Percentiles rank a stretch among this genome's conserved stretches.
phyloP scores from a whole-genome alignment of 1,284 basidiomycete genomes.

The Malassezia sympodialis region DNA sequence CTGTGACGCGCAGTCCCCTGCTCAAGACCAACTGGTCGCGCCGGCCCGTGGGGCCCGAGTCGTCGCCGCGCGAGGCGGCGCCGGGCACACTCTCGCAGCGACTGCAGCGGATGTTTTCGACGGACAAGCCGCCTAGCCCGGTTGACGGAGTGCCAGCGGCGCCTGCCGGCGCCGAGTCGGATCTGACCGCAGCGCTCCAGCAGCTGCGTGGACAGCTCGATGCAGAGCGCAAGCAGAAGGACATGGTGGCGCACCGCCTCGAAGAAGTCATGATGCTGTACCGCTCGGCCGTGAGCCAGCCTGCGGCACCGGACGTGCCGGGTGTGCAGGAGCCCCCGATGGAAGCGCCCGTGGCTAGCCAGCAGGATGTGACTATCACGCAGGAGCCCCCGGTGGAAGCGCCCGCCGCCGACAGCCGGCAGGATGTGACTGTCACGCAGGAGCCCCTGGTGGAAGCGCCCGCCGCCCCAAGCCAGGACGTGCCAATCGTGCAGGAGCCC shows the following conservation, averaged over 20 bases:
- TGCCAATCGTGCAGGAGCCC: neutral
- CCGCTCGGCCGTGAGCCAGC: conserved; percentile 2
- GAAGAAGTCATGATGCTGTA: conserved; percentile 6
- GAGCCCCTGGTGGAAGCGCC: neutral
- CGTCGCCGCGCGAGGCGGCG: neutral
- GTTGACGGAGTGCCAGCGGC: neutral
- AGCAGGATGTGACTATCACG: too few species aligned
- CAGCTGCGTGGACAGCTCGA: conserved; percentile 6
- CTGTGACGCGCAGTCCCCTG: neutral
- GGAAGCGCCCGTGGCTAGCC: neutral
- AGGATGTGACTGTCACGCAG: too few species aligned
- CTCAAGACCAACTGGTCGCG: neutral
- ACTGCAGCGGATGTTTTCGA: neutral
- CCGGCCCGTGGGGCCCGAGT: neutral
- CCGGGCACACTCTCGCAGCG: conserved; percentile 1
- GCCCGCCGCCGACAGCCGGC: too few species aligned
- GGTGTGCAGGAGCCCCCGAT: neutral
- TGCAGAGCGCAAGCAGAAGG: conserved; percentile 1
- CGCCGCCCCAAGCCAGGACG: too few species aligned
- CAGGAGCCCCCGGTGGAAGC: neutral
- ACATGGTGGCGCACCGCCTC: neutral
- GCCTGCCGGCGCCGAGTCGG: neutral
- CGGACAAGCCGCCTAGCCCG: neutral
- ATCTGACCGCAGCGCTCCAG: neutral
- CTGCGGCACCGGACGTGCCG: neutral